Evolutionary conservation across 1,139 yeast species (phyloP).

Genomic region (Scheffersomyces cryptocercus): DNA sequence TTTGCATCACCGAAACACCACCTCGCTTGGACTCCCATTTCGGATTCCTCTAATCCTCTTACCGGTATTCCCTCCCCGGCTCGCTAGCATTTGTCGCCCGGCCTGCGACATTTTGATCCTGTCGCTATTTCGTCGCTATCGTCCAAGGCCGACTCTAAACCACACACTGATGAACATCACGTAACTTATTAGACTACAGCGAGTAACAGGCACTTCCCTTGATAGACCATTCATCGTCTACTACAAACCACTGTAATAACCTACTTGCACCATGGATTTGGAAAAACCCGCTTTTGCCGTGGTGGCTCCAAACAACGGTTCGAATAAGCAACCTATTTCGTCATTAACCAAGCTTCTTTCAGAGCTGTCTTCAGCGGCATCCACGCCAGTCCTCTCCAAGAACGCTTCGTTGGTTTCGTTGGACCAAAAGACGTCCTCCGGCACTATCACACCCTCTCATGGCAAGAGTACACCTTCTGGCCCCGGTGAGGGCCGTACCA

Average conservation of each 20-base stretch:
- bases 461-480: background rate
- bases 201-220: too few relatives aligned
- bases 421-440: constrained; percentile 12
- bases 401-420: constrained; percentile 25
- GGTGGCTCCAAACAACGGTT: background rate
- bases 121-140: too few relatives aligned
- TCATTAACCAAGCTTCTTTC: constrained; percentile 47
- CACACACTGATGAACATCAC: too few relatives aligned
- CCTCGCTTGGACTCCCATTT: too few relatives aligned
- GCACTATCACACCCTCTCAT: constrained; percentile 15
- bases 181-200: too few relatives aligned
- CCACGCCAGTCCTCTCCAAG: constrained; percentile 27
- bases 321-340: constrained; percentile 23
- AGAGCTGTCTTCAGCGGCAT: constrained; percentile 33
- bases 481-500: background rate
- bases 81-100: too few relatives aligned
- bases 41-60: too few relatives aligned
- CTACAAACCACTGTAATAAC: background rate
- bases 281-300: constrained; percentile 11
- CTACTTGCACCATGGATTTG: constrained; percentile 7
- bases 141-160: too few relatives aligned
- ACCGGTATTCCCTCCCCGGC: too few relatives aligned
- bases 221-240: background rate
- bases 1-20: too few relatives aligned
- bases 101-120: too few relatives aligned